phyloP scores from a whole-genome alignment of 2,329 filamentous ascomycete genomes.

The Teratosphaeria viscida region DNA sequence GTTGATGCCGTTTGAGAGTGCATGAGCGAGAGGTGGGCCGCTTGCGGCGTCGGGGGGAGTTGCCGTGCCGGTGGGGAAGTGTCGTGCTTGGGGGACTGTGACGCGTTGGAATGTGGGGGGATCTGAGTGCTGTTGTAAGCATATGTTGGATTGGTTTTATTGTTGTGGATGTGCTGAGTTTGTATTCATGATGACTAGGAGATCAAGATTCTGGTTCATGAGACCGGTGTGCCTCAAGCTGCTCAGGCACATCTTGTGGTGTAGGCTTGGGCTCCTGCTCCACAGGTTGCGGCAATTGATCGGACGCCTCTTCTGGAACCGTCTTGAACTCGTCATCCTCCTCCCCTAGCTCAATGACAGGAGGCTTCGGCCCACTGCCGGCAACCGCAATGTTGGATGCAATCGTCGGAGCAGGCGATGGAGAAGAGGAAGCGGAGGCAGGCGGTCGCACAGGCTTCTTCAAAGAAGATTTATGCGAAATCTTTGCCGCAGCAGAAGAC shows the following conservation, averaged over 20 bases:
- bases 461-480: background rate
- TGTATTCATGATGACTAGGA: background rate
- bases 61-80: background rate
- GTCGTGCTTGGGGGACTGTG: slow-evolving; percentile 3
- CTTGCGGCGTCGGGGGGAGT: slow-evolving; percentile 1
- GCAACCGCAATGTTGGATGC: background rate
- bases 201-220: background rate
- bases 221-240: background rate
- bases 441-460: background rate
- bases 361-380: background rate
- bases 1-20: slow-evolving; percentile 12
- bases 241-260: background rate
- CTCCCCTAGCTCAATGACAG: background rate
- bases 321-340: background rate
- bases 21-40: slow-evolving; percentile 1
- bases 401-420: background rate
- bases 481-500: background rate
- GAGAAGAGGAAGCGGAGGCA: background rate
- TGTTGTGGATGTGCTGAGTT: background rate
- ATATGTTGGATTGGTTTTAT: background rate
- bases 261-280: background rate
- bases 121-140: slow-evolving; percentile 1
- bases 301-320: background rate
- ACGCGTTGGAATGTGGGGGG: slow-evolving; percentile 13
- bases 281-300: background rate